Conservation (phyloP, 2,329 filamentous ascomycete species). For the Chrysoporthe puriensis region DNA sequence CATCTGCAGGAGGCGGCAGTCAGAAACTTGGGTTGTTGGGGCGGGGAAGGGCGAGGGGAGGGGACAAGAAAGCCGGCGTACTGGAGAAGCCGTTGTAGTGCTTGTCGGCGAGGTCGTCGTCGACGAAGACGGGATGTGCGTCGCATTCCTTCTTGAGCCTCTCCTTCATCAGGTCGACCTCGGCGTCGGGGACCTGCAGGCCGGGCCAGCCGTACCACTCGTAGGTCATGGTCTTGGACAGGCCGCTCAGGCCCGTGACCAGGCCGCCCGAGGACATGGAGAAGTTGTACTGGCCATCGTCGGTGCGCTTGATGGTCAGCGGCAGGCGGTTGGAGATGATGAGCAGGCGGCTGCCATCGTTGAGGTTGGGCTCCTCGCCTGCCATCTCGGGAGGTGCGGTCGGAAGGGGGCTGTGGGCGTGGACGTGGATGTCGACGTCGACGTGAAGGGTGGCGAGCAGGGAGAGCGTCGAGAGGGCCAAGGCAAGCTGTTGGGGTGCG, state of each 20-base stretch:
- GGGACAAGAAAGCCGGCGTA: constrained; percentile 50
- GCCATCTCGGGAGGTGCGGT: constrained; percentile 19
- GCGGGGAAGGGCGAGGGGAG: neutral
- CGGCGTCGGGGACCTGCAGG: constrained; percentile 83
- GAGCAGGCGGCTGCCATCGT: constrained; percentile 59
- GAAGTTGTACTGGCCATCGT: constrained; percentile 90
- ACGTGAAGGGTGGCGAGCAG: neutral
- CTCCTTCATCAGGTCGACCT: constrained; percentile 73
- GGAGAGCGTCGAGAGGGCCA: neutral
- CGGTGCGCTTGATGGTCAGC: constrained; percentile 92
- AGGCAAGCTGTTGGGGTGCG: neutral
- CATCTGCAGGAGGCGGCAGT: constrained; percentile 60
- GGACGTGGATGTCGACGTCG: neutral
- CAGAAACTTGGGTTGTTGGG: constrained; percentile 9
- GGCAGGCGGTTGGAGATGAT: constrained; percentile 94
- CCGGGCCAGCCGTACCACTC: constrained; percentile 99
- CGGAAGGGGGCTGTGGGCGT: neutral
- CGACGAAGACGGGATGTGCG: constrained; percentile 89
- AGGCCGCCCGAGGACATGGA: constrained; percentile 97
- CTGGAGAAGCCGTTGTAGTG: constrained; percentile 99
- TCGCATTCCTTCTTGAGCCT: constrained; percentile 85
- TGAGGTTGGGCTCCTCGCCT: constrained; percentile 14
- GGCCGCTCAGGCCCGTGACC: constrained; percentile 88
- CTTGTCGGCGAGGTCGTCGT: constrained; percentile 88
- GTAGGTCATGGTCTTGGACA: constrained; percentile 91